These are phyloP conservation scores for Phytophthora crassamura DNA, from an alignment of 352 stramenopile species.

Conservation along the genomic window DNA sequence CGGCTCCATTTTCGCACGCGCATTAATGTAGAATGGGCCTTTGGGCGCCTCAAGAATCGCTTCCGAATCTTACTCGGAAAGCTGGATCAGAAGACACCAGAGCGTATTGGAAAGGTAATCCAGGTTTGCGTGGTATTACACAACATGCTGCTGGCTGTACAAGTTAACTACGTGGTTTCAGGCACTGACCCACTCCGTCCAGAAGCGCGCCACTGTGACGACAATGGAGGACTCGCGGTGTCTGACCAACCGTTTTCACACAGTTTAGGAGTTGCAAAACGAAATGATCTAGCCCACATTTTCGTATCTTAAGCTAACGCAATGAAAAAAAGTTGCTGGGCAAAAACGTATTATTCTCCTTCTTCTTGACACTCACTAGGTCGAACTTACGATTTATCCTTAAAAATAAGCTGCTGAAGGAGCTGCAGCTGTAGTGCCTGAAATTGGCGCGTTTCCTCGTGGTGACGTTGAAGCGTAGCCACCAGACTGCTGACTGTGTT, in stretches of 20 bases:
- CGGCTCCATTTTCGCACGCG: slow-evolving; percentile 9
- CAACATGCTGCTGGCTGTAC: slow-evolving; percentile 10
- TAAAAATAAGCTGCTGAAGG: neutral
- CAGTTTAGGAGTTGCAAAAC: neutral
- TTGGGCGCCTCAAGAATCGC: slow-evolving; percentile 20
- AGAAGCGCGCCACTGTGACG: neutral
- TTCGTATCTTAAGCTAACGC: neutral
- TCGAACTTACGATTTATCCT: neutral
- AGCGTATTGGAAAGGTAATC: slow-evolving; percentile 18
- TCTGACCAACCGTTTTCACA: neutral
- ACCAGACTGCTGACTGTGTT: no score
- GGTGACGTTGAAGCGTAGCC: neutral
- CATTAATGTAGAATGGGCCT: slow-evolving; percentile 27
- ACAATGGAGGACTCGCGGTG: neutral
- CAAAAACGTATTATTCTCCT: no score
- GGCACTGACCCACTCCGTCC: neutral
- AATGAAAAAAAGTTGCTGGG: neutral
- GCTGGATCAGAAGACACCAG: slow-evolving; percentile 15
- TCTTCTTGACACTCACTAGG: neutral
- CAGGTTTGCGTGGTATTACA: slow-evolving; percentile 16
- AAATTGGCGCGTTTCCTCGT: neutral
- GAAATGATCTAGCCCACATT: neutral
- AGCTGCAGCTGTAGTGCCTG: neutral
- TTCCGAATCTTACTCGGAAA: slow-evolving; percentile 16
- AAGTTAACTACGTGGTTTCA: neutral